Evolutionary conservation across 495 filamentous ascomycete genomes (phyloP).

Genomic region (Halenospora varia): DNA sequence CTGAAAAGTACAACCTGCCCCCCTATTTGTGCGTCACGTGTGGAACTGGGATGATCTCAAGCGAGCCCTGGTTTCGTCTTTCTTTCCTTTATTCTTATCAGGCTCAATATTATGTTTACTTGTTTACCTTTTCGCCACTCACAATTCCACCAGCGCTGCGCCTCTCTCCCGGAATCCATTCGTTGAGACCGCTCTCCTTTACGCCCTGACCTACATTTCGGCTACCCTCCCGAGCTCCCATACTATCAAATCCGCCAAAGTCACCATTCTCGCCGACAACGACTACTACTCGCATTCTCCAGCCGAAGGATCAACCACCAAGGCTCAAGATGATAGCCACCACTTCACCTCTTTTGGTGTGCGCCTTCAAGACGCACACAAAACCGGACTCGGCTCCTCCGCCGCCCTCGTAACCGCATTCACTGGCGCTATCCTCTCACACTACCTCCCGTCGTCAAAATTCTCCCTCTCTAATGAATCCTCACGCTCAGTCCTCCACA

Average conservation of each 20-base stretch:
- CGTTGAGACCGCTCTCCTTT: conserved; percentile 84
- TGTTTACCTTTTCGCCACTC: not conserved
- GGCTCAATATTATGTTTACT: too few species aligned
- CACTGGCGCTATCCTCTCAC: conserved; percentile 72
- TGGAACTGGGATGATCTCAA: not conserved
- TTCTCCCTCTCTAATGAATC: conserved; percentile 42
- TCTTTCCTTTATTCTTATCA: not conserved
- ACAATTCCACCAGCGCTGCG: not conserved
- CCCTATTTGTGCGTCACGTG: not conserved
- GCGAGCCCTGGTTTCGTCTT: not conserved
- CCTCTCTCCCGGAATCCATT: conserved; percentile 60
- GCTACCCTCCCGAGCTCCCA: conserved; percentile 44
- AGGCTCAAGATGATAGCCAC: conserved; percentile 9
- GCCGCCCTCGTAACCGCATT: conserved; percentile 93
- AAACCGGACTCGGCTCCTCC: conserved; percentile 94
- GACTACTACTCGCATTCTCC: conserved; percentile 89
- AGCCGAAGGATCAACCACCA: too few species aligned
- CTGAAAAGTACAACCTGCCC: not conserved
- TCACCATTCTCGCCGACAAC: conserved; percentile 90
- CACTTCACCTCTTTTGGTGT: conserved; percentile 78
- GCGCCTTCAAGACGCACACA: conserved; percentile 75
- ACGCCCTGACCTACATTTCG: conserved; percentile 78
- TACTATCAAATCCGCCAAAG: conserved; percentile 59
- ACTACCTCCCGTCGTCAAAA: conserved; percentile 64
- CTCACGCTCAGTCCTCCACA: conserved; percentile 62